Base-by-base conservation (phyloP, 345 rosid species). In the Brassica napus region DNA sequence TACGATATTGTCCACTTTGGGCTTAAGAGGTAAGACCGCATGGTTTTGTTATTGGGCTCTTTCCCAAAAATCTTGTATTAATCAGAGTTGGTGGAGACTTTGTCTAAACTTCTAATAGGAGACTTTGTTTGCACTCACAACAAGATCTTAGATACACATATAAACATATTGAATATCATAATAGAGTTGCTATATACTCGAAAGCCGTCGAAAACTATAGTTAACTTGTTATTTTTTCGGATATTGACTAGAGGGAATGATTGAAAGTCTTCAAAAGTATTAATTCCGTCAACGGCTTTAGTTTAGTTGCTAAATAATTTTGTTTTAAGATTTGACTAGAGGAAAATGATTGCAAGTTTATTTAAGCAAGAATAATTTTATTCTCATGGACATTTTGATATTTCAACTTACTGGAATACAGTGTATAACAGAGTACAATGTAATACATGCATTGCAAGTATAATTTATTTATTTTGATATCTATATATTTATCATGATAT, bases 221-320 rank as follows among this genome's bases (percentile, higher is more conserved):
- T 11, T 37, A 67, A 55, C 39, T 75, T 55, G 32, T 42, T 60
- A 60, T 35, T 44, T 24, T 7, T 26, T 31, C 10, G 3, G 63
- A 68, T 7, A 30, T 31, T 77, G 57, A 69, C 39, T n/a, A 32
- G 16, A 34, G n/a, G 12, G 30, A n/a, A 52, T 52, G 57, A 18
- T 15, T 52, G 18, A n/a, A 52, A 52, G 8, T 52, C 8, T 52
- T 18, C 21, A 52, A 52, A 52, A 16, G 3, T 23, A 54, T 16
- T 16, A 16, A n/a, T 3, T 16, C 16, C 24, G 10, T 54, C 60
- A 54, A 54, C 23, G 24, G 24, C 37, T 35, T 35, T 54, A 57
- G 57, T 26, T 55, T 37, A 66, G 37, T 75, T 65, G 72, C 78
- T 60, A 16, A 60, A 60, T 8, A 68, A 42, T 14, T 42, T 24